Evolutionary conservation across 805 yeast genomes (phyloP).

Genomic region (Candida tammaniensis): DNA sequence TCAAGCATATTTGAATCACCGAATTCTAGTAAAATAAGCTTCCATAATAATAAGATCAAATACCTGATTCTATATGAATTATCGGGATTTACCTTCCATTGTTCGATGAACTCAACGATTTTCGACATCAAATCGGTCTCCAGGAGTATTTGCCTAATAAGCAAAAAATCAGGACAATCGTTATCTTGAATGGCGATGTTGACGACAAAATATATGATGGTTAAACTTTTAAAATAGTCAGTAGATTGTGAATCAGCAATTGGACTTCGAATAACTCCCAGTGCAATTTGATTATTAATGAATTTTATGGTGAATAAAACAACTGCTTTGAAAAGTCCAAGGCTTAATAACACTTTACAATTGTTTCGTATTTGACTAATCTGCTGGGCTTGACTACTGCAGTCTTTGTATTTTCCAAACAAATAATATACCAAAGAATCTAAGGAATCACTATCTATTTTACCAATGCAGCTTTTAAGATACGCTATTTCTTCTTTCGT

Average conservation of each 20-base stretch:
- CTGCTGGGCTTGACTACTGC: slow-evolving; percentile 16
- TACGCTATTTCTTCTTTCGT: neutral
- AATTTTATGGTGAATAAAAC: neutral
- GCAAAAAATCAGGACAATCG: slow-evolving; percentile 1
- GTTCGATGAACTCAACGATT: slow-evolving; percentile 52
- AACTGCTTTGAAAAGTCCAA: slow-evolving; percentile 6
- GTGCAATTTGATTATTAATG: slow-evolving; percentile 11
- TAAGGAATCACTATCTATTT: slow-evolving; percentile 4
- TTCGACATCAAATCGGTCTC: slow-evolving; percentile 39
- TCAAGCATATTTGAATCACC: slow-evolving; percentile 50
- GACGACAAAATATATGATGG: slow-evolving; percentile 34
- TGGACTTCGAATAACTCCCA: slow-evolving; percentile 4
- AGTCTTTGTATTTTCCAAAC: slow-evolving; percentile 22
- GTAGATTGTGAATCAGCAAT: slow-evolving; percentile 1
- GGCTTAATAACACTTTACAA: slow-evolving; percentile 6
- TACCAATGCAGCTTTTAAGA: slow-evolving; percentile 1
- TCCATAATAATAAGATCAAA: slow-evolving; percentile 52
- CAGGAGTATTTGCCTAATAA: slow-evolving; percentile 19
- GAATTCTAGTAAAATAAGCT: slow-evolving; percentile 54
- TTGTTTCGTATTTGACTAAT: slow-evolving; percentile 11
- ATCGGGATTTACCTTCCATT: slow-evolving; percentile 60
- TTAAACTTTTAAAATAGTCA: slow-evolving; percentile 26
- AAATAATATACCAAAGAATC: slow-evolving; percentile 21
- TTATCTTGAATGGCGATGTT: slow-evolving; percentile 7
- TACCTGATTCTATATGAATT: slow-evolving; percentile 50